Evolutionary conservation across 305 asterid genomes (phyloP), one percentile per base, ranked within the genome.

Genomic region (Solanum hybrid): DNA sequence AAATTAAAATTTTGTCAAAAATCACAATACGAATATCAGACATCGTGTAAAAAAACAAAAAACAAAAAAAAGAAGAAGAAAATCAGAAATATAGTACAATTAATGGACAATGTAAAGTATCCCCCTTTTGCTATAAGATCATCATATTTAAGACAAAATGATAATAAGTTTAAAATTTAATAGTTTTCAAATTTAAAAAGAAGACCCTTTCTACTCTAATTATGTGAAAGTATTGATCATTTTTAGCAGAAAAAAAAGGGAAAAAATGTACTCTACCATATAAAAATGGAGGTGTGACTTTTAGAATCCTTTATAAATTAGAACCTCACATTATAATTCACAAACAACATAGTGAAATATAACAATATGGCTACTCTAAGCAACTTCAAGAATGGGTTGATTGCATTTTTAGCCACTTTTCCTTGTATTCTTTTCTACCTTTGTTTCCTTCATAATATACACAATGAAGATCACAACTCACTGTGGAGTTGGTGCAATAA

Each of bases 341-440:
- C 36, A 82, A 82, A 11, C 36, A 51, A 42, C 38, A 27, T 36
- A 27, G 38, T 42, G n/a, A 81, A 81, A 81, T 42, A 17, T 42
- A 51, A 46, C 38, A 72, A 72, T 27, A 56, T 89, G 75, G 73
- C 72, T 46, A 85, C 17, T 66, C 88, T 79, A 88, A 90, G 91
- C 22, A 95, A 95, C 89, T 73, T 95, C 66, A 94, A 94, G 88
- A 96, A 95, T 82, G 97, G 96, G 7, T 79, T 91, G 77, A 91
- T 96, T 42, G 94, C 99, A 66, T 38, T 94, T 32, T 90, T 97
- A 27, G 92, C 90, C 82, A 98, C 99, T 8, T 95, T 96, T 42
- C 99, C 99, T 14, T 95, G 98, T 56, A 91, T 96, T 26, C n/a
- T 96, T 91, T 95, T 97, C 94, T 95, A 94, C 89, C 88, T 95